Evolutionary conservation across 108 stramenopile genomes (phyloP).

Genomic region (Parietichytrium sp.): DNA sequence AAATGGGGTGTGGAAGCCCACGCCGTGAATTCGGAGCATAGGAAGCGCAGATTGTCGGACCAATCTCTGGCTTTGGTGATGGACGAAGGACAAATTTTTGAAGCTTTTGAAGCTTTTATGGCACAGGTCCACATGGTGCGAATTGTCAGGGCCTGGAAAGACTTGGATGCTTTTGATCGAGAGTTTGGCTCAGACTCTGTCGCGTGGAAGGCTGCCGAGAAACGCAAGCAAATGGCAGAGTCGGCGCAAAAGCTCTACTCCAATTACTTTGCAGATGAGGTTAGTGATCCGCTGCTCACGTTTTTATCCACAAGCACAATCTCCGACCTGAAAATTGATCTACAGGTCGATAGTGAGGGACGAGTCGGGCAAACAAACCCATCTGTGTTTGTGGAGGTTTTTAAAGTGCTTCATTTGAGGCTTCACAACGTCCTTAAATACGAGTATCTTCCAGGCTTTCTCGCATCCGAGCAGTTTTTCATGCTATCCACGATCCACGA

Average conservation of each 20-base stretch:
- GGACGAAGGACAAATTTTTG: neutral
- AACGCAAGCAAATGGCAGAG: neutral
- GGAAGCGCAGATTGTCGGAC: neutral
- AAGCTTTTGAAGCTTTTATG: neutral
- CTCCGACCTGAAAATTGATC: neutral
- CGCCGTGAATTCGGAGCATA: neutral
- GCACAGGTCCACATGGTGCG: neutral
- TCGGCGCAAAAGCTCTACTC: neutral
- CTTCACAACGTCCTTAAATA: neutral
- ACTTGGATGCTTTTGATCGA: neutral
- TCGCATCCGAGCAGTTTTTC: slow-evolving; percentile 13
- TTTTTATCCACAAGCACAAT: neutral
- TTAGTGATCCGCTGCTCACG: neutral
- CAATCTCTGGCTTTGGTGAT: slow-evolving; percentile 13
- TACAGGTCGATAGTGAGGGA: neutral
- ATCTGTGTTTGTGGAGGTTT: neutral
- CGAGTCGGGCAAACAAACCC: neutral
- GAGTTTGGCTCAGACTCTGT: too few species aligned
- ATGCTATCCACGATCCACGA: too few species aligned
- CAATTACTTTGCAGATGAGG: neutral
- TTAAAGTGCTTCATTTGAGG: neutral
- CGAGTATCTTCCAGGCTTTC: slow-evolving; percentile 10
- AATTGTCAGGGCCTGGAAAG: neutral
- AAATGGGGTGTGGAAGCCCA: neutral
- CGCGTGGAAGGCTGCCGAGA: neutral